Base-by-base conservation (phyloP, 192 early-diverging fungal genomes). In the Oehlia diaphana region DNA sequence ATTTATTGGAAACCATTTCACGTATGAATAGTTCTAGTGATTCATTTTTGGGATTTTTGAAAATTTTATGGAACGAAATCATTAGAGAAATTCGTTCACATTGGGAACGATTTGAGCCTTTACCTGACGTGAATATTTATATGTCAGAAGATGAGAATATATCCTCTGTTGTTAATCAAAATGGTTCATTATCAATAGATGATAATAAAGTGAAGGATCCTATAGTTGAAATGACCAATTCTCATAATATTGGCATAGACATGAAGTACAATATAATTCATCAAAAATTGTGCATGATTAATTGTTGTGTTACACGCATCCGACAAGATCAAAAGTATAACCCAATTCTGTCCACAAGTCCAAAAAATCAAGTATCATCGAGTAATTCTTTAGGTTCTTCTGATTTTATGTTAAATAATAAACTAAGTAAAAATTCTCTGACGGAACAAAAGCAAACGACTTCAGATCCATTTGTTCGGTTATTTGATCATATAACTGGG, bases 211-310 rank as follows among this genome's bases (percentile, higher is more conserved):
- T 61, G 50, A 44, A 44, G 76, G 63, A 83, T 26, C 42, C 78
- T 12, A 44, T 50, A 12, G 81, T 72, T 9, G 64, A 71, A 58
- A 63, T 69, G 12, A 26, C 21, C 79, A 72, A 19, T 82, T 44
- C 65, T 62, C 66, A 79, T 39, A 77, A 61, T 23, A 77, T 89
- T 39, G 85, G 86, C 7, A 90, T 94, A 16, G 91, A 94, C 72
- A 81, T 95, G 5, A 84, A 86, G n/a, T 93, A 87, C 77, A 89
- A 89, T 71, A 80, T 94, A 33, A 79, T 91, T 1, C 86, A 93
- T 80, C 92, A 94, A 87, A 95, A 94, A 66, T 82, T 95, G 16
- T 88, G 91, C 49, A 94, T 95, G 93, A 84, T 95, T 68, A 95
- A 95, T 82, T 94, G 92, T 78, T 95, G 94, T 81, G 86, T 92